phyloP scores from a whole-genome alignment of 352 stramenopile species.

The Bremia lactucae region DNA sequence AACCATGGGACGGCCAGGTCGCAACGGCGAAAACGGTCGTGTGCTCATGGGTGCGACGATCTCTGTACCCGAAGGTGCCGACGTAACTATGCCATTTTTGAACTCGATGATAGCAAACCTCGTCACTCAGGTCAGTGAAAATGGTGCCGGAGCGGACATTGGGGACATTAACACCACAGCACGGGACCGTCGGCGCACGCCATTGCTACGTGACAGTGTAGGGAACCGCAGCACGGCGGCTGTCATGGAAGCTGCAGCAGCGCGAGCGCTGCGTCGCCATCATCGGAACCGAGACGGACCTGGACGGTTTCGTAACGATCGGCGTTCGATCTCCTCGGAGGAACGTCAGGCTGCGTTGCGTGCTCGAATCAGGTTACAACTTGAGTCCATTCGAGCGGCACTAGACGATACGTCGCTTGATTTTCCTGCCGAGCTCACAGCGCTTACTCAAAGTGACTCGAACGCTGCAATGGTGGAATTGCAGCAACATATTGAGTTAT shows the following conservation, averaged over 20 bases:
- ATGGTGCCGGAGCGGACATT: slow-evolving; percentile 5
- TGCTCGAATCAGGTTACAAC: slow-evolving; percentile 19
- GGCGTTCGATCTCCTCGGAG: slow-evolving; percentile 10
- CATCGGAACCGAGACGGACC: slow-evolving; percentile 18
- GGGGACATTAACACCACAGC: not conserved
- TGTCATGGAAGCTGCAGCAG: slow-evolving; percentile 11
- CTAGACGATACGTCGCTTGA: slow-evolving; percentile 30
- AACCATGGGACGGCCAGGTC: slow-evolving; percentile 13
- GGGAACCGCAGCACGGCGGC: slow-evolving; percentile 1
- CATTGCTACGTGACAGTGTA: slow-evolving; percentile 7
- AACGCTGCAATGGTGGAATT: slow-evolving; percentile 19
- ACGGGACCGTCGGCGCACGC: slow-evolving; percentile 11
- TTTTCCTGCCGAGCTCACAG: slow-evolving; percentile 13
- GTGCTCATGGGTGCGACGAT: slow-evolving; percentile 75
- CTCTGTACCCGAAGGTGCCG: slow-evolving; percentile 43
- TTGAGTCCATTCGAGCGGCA: slow-evolving; percentile 32
- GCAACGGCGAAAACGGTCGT: slow-evolving; percentile 12
- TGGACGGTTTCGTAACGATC: slow-evolving; percentile 7
- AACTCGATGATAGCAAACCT: slow-evolving; percentile 77
- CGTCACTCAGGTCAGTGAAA: slow-evolving; percentile 36
- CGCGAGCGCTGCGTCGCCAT: slow-evolving; percentile 18
- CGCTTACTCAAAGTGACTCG: slow-evolving; percentile 11
- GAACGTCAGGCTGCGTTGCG: slow-evolving; percentile 28
- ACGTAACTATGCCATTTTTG: slow-evolving; percentile 73
- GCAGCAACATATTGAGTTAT: slow-evolving; percentile 40